These are phyloP conservation scores for Penicillium atrosanguineum DNA, from an alignment of 495 filamentous ascomycete genomes.

Conservation along the genomic window DNA sequence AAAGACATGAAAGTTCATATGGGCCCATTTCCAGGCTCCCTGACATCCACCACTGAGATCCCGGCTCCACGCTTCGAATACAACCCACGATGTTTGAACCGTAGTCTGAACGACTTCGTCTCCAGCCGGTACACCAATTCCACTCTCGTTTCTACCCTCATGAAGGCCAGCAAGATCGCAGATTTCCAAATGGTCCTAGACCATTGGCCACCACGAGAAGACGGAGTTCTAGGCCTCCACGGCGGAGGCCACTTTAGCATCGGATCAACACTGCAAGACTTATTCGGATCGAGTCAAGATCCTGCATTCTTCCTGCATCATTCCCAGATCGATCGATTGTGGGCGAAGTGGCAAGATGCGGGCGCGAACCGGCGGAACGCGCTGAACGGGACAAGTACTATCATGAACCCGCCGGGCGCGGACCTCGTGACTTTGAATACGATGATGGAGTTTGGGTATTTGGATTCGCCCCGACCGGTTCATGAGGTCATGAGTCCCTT, in stretches of 20 bases:
- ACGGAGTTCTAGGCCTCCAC: slow-evolving; percentile 21
- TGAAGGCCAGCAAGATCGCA: slow-evolving; percentile 13
- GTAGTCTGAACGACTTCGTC: slow-evolving; percentile 53
- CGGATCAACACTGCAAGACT: slow-evolving; percentile 26
- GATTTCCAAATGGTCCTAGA: slow-evolving; percentile 26
- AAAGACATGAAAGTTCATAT: slow-evolving; percentile 43
- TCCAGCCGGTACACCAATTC: slow-evolving; percentile 20
- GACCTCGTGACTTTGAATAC: slow-evolving; percentile 22
- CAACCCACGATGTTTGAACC: slow-evolving; percentile 61
- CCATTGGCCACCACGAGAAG: slow-evolving; percentile 17
- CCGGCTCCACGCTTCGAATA: slow-evolving; percentile 33
- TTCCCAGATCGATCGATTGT: slow-evolving; percentile 54
- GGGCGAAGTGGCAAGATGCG: slow-evolving; percentile 53
- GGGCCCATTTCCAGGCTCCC: slow-evolving; percentile 42
- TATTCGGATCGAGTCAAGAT: slow-evolving; percentile 40
- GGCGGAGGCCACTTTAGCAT: slow-evolving; percentile 29
- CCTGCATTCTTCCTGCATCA: slow-evolving; percentile 60
- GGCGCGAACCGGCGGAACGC: slow-evolving; percentile 16
- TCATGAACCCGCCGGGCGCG: slow-evolving; percentile 24
- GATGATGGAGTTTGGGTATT: slow-evolving; percentile 27
- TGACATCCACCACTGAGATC: slow-evolving; percentile 15
- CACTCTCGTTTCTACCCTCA: slow-evolving; percentile 12
- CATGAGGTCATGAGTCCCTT: slow-evolving; percentile 28
- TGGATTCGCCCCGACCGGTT: slow-evolving; percentile 20
- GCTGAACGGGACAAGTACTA: slow-evolving; percentile 27